Evolutionary conservation across 768 basidiomycete genomes (phyloP), one percentile per base, ranked within the genome.

Genomic region (Podaxis sp.): DNA sequence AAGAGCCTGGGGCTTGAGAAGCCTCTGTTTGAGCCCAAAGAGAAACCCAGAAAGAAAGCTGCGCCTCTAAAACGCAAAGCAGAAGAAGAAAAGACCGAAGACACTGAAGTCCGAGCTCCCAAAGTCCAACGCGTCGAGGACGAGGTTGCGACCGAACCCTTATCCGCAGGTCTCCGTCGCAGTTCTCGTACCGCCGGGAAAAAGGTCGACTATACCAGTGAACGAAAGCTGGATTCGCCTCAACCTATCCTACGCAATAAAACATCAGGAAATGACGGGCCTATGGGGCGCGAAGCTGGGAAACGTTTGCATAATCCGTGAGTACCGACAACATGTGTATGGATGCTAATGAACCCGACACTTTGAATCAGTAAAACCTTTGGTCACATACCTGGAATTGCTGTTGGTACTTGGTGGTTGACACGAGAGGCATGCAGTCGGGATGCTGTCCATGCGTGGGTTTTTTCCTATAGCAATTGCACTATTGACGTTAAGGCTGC

Each of bases 391-490:
- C 93, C 93, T 5, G 92, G 84, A 2, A 73, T 96, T 19, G 79
- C 80, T 25, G 85, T 94, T 15, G 94, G 93, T 2, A 87, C 87
- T 25, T 92, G 90, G 88, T 97, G 93, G 93, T 82, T 85, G 59
- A 83, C 80, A 4, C 79, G 93, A 77, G 80, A 75, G 60, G 84
- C 67, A 9, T 95, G 93, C 66, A 91, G 91, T 54, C 75, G 71
- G 1, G 94, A 92, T 71, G 82, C 94, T 6, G 78, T 96, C 62
- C 94, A 96, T 67, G 93, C 93, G 93, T 94, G 73, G 70, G 91
- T 78, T 2, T 19, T 6, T 19, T 43, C 55, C 52, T 27, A 1
- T 60, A 24, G 25, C 22, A 15, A 15, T 41, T 59, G 54, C 0
- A 54, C 29, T 59, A 29, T 24, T 33, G n/a, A 25, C 54, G 65